Evolutionary conservation across 306 rosid species (phyloP).

Genomic region (Nissolia schottii): DNA sequence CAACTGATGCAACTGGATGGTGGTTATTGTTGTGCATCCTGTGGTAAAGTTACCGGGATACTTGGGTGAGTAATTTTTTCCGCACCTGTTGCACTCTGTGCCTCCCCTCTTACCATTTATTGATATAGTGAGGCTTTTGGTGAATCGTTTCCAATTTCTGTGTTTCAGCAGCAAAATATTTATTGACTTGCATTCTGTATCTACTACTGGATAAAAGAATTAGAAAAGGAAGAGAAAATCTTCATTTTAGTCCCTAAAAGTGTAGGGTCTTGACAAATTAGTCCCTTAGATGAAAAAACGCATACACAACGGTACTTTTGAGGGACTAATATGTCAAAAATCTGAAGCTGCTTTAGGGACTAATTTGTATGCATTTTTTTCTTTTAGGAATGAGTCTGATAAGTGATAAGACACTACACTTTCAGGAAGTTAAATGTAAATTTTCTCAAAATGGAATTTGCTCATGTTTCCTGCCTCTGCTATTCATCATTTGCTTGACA

Average conservation of each 20-base stretch:
- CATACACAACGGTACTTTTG: too few species aligned
- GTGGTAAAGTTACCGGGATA: conserved; percentile 97
- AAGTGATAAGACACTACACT: too few species aligned
- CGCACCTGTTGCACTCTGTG: neutral
- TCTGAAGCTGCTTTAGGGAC: too few species aligned
- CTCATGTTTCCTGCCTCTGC: neutral
- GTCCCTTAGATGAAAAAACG: too few species aligned
- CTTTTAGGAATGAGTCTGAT: too few species aligned
- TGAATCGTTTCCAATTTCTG: neutral
- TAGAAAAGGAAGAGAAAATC: too few species aligned
- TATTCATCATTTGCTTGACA: neutral
- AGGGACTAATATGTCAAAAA: too few species aligned
- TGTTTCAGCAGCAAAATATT: conserved; percentile 2
- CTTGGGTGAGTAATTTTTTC: conserved; percentile 71
- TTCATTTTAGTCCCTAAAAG: too few species aligned
- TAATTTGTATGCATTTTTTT: too few species aligned
- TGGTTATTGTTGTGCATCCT: conserved; percentile 96
- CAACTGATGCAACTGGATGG: conserved; percentile 98
- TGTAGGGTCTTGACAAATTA: too few species aligned
- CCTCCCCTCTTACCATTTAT: neutral
- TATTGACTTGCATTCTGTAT: neutral
- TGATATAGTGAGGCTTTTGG: neutral
- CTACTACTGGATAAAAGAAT: neutral
- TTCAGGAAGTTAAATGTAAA: too few species aligned
- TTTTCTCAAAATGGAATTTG: too few species aligned